phyloP scores from a whole-genome alignment of 148 eudicot genomes.

The Vaccinium macrocarpon region DNA sequence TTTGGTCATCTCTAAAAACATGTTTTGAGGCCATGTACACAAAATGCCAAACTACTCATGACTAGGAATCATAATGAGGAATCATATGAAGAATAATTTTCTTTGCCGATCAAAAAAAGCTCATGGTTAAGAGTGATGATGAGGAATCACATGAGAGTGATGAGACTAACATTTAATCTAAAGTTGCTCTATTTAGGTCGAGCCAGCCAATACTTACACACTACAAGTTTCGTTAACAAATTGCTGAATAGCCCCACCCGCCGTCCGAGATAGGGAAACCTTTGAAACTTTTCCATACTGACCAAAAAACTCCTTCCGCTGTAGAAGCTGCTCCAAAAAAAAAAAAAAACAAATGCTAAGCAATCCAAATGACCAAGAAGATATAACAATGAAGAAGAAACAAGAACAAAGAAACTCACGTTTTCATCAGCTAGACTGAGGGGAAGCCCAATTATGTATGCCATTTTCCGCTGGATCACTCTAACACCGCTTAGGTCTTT shows the following conservation, averaged over 20 bases:
- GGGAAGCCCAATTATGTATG: slow-evolving; percentile 62
- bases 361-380: not conserved
- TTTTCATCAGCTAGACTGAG: slow-evolving; percentile 60
- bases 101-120: too few relatives aligned
- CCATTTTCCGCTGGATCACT: slow-evolving; percentile 65
- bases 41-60: not conserved
- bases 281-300: slow-evolving; percentile 58
- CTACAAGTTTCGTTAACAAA: slow-evolving; percentile 53
- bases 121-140: not conserved
- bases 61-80: not conserved
- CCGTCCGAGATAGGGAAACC: slow-evolving; percentile 51
- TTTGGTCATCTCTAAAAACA: too few relatives aligned
- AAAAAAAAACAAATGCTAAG: slow-evolving; percentile 1
- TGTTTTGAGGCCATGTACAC: not conserved
- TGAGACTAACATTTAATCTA: not conserved
- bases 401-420: slow-evolving; percentile 24
- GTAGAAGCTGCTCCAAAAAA: slow-evolving; percentile 37
- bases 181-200: not conserved
- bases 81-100: not conserved
- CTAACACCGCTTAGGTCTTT: slow-evolving; percentile 51
- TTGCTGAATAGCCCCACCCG: slow-evolving; percentile 60
- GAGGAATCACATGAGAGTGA: not conserved
- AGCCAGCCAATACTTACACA: slow-evolving; percentile 39
- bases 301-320: slow-evolving; percentile 57
- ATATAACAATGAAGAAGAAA: slow-evolving; percentile 11